Conservation (phyloP, 257 asterid species). For the Leonotis leonurus region DNA sequence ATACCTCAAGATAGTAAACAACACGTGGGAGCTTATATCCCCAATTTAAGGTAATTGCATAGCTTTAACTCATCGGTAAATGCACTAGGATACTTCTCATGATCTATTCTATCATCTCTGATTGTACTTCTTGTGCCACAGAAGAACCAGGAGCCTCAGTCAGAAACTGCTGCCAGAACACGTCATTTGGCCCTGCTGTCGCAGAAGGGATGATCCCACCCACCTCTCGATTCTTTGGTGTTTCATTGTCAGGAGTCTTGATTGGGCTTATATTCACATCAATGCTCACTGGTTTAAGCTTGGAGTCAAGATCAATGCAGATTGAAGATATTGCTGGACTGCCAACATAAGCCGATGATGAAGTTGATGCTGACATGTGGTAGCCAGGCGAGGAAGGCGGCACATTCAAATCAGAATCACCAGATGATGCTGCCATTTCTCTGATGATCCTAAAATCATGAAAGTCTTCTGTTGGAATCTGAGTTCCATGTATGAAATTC, state of each 20-base stretch:
- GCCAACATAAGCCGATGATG: constrained; percentile 28
- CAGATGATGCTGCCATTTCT: constrained; percentile 37
- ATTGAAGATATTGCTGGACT: constrained; percentile 51
- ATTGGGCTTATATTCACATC: constrained; percentile 41
- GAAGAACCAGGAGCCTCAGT: constrained; percentile 54
- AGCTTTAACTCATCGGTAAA: constrained; percentile 19
- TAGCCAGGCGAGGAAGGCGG: constrained; percentile 33
- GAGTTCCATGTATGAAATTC: constrained; percentile 37
- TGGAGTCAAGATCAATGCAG: constrained; percentile 32
- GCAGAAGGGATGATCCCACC: constrained; percentile 23
- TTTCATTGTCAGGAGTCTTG: constrained; percentile 9
- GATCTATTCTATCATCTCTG: constrained; percentile 28
- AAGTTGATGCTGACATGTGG: constrained; percentile 38
- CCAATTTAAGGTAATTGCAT: constrained; percentile 25
- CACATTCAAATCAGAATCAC: constrained; percentile 47
- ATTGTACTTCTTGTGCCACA: constrained; percentile 36
- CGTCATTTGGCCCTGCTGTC: constrained; percentile 50
- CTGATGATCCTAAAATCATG: constrained; percentile 28
- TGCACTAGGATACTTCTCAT: constrained; percentile 13
- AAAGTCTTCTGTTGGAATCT: constrained; percentile 22
- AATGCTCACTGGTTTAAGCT: constrained; percentile 29
- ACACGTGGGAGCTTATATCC: constrained; percentile 11
- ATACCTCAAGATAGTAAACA: background rate
- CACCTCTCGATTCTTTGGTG: constrained; percentile 19
- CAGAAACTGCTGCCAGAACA: constrained; percentile 83